Base-by-base conservation (phyloP, 2,329 filamentous ascomycete genomes). In the Colletotrichum brevisporum region DNA sequence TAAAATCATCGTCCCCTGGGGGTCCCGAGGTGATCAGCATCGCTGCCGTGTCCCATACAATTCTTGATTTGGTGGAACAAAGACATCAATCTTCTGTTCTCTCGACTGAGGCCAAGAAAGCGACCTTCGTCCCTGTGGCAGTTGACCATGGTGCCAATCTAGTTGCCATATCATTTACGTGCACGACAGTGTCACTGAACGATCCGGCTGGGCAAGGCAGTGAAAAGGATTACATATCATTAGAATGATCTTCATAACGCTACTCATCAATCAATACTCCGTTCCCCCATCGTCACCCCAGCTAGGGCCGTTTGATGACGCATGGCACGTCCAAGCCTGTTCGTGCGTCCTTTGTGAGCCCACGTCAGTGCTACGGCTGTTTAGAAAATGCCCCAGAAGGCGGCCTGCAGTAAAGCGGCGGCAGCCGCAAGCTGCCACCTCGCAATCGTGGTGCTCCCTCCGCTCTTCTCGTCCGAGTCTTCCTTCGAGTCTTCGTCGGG, bases 231-330 rank as follows among this genome's bases (percentile, higher is more conserved):
- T 41, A 41, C 8, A 18, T 47, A 60, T 52, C 15, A 43, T 43
- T 27, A 52, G 51, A 27, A 60, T 31, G 57, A 8, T 18, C 51
- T 52, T 52, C 12, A 13, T 60, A 60, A 60, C 18, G 47, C 48
- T 60, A 60, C 21, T 47, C 12, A 60, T 43, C 41, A 60, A 60
- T 26, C 57, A 60, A 60, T 60, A 41, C 21, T 59, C 56, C 56
- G n/a, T 41, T 18, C 18, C 39, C 21, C 57, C 47, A 31, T 8
- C 24, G 5, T 52, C 10, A 31, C 36, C 27, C 31, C 57, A 51
- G 31, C 27, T 31, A 57, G 6, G 27, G 27, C 27, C 27, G 10
- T 31, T 31, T 31, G 27, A 31, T 31, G 27, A 31, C 27, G 27
- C 27, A 31, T 31, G 27, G 6, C 21, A 24, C 8, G 27, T 31